These are phyloP conservation scores for Fomes fomentarius DNA, from an alignment of 1,284 basidiomycete species.

Conservation along the genomic window DNA sequence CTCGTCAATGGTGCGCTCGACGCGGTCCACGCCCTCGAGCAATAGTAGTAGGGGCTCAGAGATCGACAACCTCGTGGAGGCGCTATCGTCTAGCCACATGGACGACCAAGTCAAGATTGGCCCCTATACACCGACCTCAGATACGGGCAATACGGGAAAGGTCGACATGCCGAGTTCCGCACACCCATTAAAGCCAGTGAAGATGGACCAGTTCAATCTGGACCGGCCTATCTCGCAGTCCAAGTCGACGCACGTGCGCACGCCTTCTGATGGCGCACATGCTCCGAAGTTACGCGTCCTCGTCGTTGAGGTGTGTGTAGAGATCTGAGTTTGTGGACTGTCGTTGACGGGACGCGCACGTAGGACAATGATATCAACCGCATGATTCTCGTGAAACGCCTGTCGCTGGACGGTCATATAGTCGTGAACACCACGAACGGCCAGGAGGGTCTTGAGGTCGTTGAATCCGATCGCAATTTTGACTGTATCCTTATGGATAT, in stretches of 20 bases:
- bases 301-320: conserved; percentile 66
- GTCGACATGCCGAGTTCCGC: conserved; percentile 40
- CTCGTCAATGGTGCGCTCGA: conserved; percentile 20
- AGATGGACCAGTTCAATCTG: conserved; percentile 41
- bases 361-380: conserved; percentile 83
- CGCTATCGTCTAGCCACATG: conserved; percentile 52
- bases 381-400: conserved; percentile 71
- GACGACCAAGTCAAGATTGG: conserved; percentile 11
- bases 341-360: background rate
- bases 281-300: conserved; percentile 55
- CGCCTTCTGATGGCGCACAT: too few relatives aligned
- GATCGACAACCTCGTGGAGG: conserved; percentile 72
- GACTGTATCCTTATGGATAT: conserved; percentile 87
- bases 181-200: conserved; percentile 44
- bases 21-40: conserved; percentile 22
- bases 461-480: conserved; percentile 64
- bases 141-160: conserved; percentile 24
- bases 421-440: conserved; percentile 77
- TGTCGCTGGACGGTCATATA: conserved; percentile 69
- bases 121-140: background rate
- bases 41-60: conserved; percentile 37
- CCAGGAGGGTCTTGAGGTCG: conserved; percentile 72
- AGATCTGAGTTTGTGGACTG: background rate
- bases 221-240: conserved; percentile 26
- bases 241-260: background rate